Base-by-base conservation (phyloP, 495 filamentous ascomycete species). In the Annulohypoxylon stygium region DNA sequence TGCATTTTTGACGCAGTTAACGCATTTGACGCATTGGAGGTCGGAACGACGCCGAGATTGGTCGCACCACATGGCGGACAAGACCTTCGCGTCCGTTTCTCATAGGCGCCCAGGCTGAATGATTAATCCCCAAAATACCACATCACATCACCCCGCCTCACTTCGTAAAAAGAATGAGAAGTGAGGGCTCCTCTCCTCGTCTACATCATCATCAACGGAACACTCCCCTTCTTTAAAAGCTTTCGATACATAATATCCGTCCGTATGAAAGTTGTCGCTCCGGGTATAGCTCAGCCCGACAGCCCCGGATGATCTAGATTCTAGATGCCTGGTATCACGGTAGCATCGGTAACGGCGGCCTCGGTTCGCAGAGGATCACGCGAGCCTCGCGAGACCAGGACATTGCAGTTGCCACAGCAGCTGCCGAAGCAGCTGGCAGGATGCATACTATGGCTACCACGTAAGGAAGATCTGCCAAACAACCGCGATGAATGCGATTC, bases 361-460 rank as follows among this genome's bases (percentile, higher is more conserved):
- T 68, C 64, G 11, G 60, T 48, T 36, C 70, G 70, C 14, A 48
- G 66, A 14, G 47, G 60, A 3, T n/a, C 65, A 39, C 48, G 66
- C 41, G 65, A 65, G 25, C 50, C 23, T 54, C 50, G 58, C 34
- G 50, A 53, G n/a, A 14, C 20, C 4, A 20, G 58, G 41, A 12
- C 41, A 7, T 30, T 58, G 36, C 61, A 26, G 34, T 10, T 23
- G 20, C 58, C 57, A 36, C 39, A 26, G 12, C 63, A 67, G 53
- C 20, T 76, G 14, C 58, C 57, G 36, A 30, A 26, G 8, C 63
- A 67, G 53, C 20, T 76, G 14, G 68, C 77, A 0, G 77, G 77
- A 16, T 73, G 70, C 51, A 77, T 79, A 50, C 54, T 74, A 62
- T 79, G 77, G 77, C 62, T 79, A 26, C 75, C 75, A 30, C 41